These are phyloP conservation scores for Herpotrichia juniperi DNA, from an alignment of 2,329 filamentous ascomycete genomes.

Conservation along the genomic window DNA sequence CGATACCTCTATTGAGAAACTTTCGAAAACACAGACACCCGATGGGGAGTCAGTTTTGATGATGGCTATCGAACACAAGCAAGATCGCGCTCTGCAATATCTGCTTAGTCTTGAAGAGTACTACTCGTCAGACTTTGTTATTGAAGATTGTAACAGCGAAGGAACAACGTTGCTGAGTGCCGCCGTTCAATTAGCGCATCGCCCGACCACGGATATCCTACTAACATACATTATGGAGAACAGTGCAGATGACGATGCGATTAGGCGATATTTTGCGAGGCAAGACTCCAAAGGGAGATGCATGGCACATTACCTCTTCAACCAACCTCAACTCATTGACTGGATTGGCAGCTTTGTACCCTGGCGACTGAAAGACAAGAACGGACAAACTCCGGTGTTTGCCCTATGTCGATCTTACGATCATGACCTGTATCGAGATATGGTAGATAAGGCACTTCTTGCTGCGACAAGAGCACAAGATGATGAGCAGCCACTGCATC, in stretches of 20 bases:
- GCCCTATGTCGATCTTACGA: constrained; percentile 95
- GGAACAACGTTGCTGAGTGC: constrained; percentile 88
- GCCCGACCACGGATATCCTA: constrained; percentile 75
- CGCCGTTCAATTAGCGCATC: constrained; percentile 83
- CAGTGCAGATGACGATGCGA: constrained; percentile 59
- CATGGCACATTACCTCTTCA: constrained; percentile 94
- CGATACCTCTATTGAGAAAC: constrained; percentile 81
- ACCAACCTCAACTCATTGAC: constrained; percentile 80
- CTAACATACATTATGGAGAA: constrained; percentile 70
- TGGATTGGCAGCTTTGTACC: constrained; percentile 79
- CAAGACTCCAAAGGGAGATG: constrained; percentile 88
- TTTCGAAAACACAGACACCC: constrained; percentile 72
- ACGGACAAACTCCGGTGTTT: constrained; percentile 97
- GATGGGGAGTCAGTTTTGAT: constrained; percentile 79
- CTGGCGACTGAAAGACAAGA: constrained; percentile 91
- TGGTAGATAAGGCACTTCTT: constrained; percentile 83
- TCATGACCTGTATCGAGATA: constrained; percentile 80
- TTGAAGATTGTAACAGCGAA: constrained; percentile 87
- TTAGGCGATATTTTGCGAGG: constrained; percentile 72
- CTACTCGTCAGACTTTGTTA: constrained; percentile 72
- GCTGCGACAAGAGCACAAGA: constrained; percentile 76
- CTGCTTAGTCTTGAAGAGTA: constrained; percentile 77
- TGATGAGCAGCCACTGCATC: constrained; percentile 79
- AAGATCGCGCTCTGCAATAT: constrained; percentile 76
- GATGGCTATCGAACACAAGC: constrained; percentile 64